A percentile compares a stretch with the other conserved stretches of the same genome.
phyloP scores from a whole-genome alignment of 371 early-diverging fungal species.

The Thermomucor indicae-seudaticae region DNA sequence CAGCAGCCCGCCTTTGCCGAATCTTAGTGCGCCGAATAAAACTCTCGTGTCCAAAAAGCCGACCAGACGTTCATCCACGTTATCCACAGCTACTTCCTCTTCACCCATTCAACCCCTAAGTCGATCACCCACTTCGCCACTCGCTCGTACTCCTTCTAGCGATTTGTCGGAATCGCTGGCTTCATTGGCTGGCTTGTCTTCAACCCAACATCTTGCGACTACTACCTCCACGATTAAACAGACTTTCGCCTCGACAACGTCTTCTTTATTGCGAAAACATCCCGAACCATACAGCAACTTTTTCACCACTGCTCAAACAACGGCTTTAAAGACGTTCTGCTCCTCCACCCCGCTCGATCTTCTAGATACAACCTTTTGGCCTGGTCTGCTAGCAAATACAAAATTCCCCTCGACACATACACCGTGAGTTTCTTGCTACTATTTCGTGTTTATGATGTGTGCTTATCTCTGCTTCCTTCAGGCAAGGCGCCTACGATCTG shows the following conservation, averaged over 20 bases:
- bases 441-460: background rate
- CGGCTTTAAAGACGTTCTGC: conserved; percentile 43
- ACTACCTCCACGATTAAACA: conserved; percentile 8
- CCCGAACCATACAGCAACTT: conserved; percentile 26
- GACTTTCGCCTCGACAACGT: conserved; percentile 15
- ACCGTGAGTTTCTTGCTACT: conserved; percentile 28
- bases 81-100: conserved; percentile 10
- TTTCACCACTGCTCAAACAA: conserved; percentile 33
- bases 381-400: conserved; percentile 32
- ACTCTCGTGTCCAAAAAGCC: conserved; percentile 27
- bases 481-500: conserved; percentile 71
- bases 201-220: conserved; percentile 2
- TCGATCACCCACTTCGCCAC: conserved; percentile 7
- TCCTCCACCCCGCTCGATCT: conserved; percentile 18
- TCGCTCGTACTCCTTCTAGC: conserved; percentile 22
- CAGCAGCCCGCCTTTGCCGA: conserved; percentile 13
- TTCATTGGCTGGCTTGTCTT: no score
- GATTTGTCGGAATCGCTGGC: conserved; percentile 30
- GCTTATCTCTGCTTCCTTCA: conserved; percentile 9
- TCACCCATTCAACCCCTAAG: conserved; percentile 8
- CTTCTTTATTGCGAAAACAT: conserved; percentile 10
- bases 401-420: conserved; percentile 47
- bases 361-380: conserved; percentile 38
- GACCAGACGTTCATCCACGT: conserved; percentile 14
- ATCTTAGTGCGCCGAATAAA: conserved; percentile 32